Evolutionary conservation across 352 stramenopile species (phyloP), one percentile per base, ranked within the genome.

Genomic region (Thraustochytrium striatum): DNA sequence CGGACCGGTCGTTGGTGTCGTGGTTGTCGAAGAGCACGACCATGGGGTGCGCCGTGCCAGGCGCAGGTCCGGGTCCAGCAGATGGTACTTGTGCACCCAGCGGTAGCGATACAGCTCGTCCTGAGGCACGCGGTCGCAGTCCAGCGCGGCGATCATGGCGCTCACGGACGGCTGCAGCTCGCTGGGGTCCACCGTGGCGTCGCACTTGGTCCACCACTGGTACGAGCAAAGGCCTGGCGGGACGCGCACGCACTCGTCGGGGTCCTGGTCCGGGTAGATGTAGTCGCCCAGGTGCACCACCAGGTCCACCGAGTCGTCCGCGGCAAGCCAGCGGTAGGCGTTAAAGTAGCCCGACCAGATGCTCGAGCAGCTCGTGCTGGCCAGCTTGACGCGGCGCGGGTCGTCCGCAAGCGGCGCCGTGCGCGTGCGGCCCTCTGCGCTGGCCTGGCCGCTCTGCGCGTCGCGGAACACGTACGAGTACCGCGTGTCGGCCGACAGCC

Each of bases 321-420:
- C 35, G 21, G 61, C 61, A 35, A 70, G 33, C n/a, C 33, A 30
- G 8, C 43, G 19, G 61, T 70, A 70, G 43, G 13, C 7, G 61
- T 70, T 70, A n/a, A 70, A 55, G 61, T 70, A 39, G 25, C 61
- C 61, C 0, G 61, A 70, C 61, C 61, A 70, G 8, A 70, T 2
- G n/a, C n/a, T 41, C 5, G 61, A 36, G 61, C 61, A 70, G n/a
- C 33, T 52, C 9, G 43, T 70, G 61, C 11, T 41, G 38, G 61
- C 61, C 7, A 61, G 19, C 7, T 25, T 61, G 21, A 70, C 43
- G n/a, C n/a, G n/a, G 21, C 13, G 9, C n/a, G n/a, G n/a, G 5
- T 1, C 61, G 21, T 8, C 25, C 16, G 61, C 38, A 8, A 8
- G 9, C 25, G n/a, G 33, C 61, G 61, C 61, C 16, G 61, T 70